Percentiles rank a stretch among this genome's conserved stretches.
phyloP scores from a whole-genome alignment of 305 asterid species.

The Fraxinus sp. region DNA sequence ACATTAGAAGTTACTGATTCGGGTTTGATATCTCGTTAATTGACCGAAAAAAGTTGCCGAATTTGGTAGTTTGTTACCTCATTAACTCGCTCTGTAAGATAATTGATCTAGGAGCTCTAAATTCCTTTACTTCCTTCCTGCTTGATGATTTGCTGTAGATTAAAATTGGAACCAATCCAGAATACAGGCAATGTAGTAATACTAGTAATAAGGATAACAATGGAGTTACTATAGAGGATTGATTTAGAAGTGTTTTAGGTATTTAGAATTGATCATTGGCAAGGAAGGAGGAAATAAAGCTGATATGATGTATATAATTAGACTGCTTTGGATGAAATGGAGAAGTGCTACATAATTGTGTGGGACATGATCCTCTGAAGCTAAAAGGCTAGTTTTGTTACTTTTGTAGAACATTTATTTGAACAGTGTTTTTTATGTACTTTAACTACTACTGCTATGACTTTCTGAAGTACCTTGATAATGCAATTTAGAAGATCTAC shows the following conservation, averaged over 20 bases:
- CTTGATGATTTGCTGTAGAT: background rate
- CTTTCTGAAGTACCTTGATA: constrained; percentile 20
- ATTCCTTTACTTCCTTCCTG: background rate
- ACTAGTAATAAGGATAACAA: background rate
- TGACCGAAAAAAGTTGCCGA: constrained; percentile 1
- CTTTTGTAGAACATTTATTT: background rate
- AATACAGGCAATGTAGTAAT: background rate
- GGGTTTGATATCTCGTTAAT: background rate
- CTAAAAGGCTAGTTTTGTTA: background rate
- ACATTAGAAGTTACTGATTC: constrained; percentile 2
- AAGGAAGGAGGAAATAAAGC: background rate
- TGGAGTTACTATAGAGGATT: background rate
- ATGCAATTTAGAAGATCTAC: background rate
- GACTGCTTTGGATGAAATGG: background rate
- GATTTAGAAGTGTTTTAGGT: background rate
- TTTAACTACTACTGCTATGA: constrained; percentile 1
- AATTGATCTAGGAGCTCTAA: constrained; percentile 3
- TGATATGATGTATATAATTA: background rate
- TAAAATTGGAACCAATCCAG: background rate
- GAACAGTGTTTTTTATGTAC: background rate
- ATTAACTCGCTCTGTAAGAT: background rate
- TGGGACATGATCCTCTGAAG: background rate
- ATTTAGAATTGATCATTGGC: background rate
- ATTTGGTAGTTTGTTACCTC: background rate
- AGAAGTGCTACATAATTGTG: background rate